These are phyloP conservation scores for Furcasterigmium furcatum DNA, from an alignment of 2,329 filamentous ascomycete genomes.

Conservation along the genomic window DNA sequence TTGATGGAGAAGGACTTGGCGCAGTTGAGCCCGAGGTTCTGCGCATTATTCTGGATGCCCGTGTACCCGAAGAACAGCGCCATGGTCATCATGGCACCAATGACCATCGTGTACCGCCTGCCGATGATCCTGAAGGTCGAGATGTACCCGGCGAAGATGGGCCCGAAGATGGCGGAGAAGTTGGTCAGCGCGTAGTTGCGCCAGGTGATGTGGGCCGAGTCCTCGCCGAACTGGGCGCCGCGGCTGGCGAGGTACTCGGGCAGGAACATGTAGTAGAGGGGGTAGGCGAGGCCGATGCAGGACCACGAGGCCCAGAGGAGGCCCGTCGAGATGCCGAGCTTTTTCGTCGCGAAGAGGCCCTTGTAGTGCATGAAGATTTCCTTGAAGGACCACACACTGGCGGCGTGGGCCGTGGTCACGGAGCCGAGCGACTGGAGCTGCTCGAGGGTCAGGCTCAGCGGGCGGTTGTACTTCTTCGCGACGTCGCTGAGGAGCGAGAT, in stretches of 20 bases:
- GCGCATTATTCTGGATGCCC: conserved; percentile 29
- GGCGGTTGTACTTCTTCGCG: conserved; percentile 31
- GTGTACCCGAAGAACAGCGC: conserved; percentile 44
- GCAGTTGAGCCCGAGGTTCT: conserved; percentile 33
- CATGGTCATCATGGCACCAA: conserved; percentile 38
- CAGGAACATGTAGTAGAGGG: conserved; percentile 42
- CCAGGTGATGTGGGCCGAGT: conserved; percentile 24
- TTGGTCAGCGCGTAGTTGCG: conserved; percentile 33
- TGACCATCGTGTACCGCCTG: conserved; percentile 39
- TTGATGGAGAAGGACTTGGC: conserved; percentile 32
- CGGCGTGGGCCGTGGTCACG: neutral
- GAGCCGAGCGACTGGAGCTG: conserved; percentile 24
- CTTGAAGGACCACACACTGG: conserved; percentile 13
- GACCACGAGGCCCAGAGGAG: conserved; percentile 39
- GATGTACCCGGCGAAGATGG: conserved; percentile 34
- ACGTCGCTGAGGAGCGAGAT: conserved; percentile 44
- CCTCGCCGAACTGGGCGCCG: conserved; percentile 20
- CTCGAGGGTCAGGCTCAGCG: conserved; percentile 29
- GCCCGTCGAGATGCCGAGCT: conserved; percentile 26
- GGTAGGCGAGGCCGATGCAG: conserved; percentile 42
- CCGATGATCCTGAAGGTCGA: conserved; percentile 35
- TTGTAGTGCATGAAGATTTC: conserved; percentile 26
- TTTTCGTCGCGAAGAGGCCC: conserved; percentile 23
- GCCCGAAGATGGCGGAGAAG: conserved; percentile 32
- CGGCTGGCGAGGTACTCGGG: conserved; percentile 39